Percentiles rank a stretch among this genome's conserved stretches.
Evolutionary conservation across 768 basidiomycete species (phyloP).

Genomic region (Leccinum incarnatum): DNA sequence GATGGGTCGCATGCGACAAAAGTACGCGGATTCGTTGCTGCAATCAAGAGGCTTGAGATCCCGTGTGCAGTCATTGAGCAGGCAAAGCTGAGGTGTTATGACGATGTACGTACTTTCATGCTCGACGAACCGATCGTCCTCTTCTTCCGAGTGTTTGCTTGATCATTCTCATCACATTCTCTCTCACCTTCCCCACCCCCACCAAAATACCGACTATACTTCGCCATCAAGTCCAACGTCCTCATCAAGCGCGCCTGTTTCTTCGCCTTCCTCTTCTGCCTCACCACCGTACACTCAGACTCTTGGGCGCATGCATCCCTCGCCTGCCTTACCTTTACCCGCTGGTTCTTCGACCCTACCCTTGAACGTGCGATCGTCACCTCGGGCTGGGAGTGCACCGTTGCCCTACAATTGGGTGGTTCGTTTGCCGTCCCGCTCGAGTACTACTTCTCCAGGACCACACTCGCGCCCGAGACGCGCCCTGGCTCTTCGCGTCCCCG

Average conservation of each 20-base stretch:
- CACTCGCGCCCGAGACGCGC: conserved; percentile 58
- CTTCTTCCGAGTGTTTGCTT: conserved; percentile 67
- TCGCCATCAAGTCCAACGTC: conserved; percentile 75
- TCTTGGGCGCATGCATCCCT: conserved; percentile 51
- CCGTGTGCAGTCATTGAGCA: too few relatives aligned
- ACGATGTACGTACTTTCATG: conserved; percentile 14
- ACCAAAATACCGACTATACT: conserved; percentile 58
- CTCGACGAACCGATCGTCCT: conserved; percentile 31
- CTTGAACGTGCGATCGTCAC: conserved; percentile 47
- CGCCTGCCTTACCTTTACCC: conserved; percentile 72
- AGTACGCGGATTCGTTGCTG: too few relatives aligned
- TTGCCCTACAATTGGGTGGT: conserved; percentile 54
- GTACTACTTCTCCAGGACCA: conserved; percentile 50
- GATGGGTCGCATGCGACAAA: too few relatives aligned
- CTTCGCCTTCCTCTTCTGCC: conserved; percentile 56
- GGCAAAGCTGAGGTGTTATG: conserved; percentile 6
- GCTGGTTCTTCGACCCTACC: conserved; percentile 82
- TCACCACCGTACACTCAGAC: conserved; percentile 48
- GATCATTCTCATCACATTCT: conserved; percentile 65
- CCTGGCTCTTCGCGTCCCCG: conserved; percentile 54
- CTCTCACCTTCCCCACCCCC: conserved; percentile 66
- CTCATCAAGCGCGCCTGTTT: conserved; percentile 91
- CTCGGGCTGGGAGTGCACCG: conserved; percentile 72
- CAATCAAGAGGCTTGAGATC: too few relatives aligned
- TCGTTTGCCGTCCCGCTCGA: conserved; percentile 52